Conservation (phyloP, 495 filamentous ascomycete species). For the Aspergillus diversus region DNA sequence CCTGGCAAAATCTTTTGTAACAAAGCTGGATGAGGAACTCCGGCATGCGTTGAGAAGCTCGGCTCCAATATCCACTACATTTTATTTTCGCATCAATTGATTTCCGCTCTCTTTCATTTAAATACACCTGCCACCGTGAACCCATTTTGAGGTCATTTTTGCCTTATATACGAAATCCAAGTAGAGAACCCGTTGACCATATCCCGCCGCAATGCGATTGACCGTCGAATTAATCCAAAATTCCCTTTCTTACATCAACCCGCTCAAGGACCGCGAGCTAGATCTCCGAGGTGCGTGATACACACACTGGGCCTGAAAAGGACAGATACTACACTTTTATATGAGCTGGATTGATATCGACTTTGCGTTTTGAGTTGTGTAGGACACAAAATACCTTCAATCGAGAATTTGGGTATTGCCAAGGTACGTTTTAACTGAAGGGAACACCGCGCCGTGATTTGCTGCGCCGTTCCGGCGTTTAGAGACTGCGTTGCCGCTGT, state of each 20-base stretch:
- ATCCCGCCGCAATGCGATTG: constrained; percentile 74
- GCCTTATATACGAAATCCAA: constrained; percentile 25
- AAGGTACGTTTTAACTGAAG: constrained; percentile 60
- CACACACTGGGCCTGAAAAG: constrained; percentile 70
- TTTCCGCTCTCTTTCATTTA: not conserved
- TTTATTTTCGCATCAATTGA: not conserved
- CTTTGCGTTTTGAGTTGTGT: constrained; percentile 54
- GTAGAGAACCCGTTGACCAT: constrained; percentile 10
- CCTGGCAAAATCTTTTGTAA: constrained; percentile 12
- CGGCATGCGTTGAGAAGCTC: not conserved
- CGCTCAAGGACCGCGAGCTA: constrained; percentile 95
- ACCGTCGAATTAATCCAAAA: constrained; percentile 89
- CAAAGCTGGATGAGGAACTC: constrained; percentile 6
- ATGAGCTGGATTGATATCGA: constrained; percentile 85
- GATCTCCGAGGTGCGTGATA: constrained; percentile 96
- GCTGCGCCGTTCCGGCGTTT: no score
- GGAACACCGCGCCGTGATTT: not conserved
- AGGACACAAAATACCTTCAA: constrained; percentile 97
- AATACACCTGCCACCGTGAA: not conserved
- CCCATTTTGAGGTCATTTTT: not conserved
- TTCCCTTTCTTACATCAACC: constrained; percentile 96
- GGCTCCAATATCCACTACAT: not conserved
- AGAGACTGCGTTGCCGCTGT: not conserved
- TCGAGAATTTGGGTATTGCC: constrained; percentile 97
- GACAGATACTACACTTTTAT: constrained; percentile 92